These are phyloP conservation scores for Neonectria sp. DNA, from an alignment of 2,329 filamentous ascomycete species.

Conservation along the genomic window DNA sequence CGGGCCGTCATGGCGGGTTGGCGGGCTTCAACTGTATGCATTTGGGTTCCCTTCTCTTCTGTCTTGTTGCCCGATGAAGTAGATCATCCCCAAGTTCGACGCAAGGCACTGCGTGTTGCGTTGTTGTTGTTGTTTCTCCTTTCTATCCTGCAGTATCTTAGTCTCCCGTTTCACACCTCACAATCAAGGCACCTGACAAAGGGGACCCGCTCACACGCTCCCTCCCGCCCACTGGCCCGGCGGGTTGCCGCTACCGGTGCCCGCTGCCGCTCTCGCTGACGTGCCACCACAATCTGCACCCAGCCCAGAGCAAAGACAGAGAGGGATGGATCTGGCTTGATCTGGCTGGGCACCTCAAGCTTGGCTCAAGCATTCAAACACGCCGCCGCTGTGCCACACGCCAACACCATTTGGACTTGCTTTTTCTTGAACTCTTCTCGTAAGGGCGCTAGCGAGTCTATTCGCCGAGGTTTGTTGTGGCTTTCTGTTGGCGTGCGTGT, in stretches of 20 bases:
- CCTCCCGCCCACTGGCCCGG: constrained; percentile 27
- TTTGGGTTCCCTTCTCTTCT: background rate
- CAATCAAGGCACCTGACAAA: constrained; percentile 20
- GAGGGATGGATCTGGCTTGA: constrained; percentile 29
- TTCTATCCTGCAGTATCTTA: background rate
- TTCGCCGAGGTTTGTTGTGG: constrained; percentile 22
- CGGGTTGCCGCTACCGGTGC: constrained; percentile 28
- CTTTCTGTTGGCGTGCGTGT: constrained; percentile 19
- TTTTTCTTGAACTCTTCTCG: constrained; percentile 19
- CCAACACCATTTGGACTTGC: constrained; percentile 20
- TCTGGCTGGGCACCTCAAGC: constrained; percentile 26
- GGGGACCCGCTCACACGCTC: constrained; percentile 29
- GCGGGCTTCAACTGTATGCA: too few species aligned
- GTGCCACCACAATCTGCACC: constrained; percentile 30
- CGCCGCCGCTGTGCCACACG: constrained; percentile 21
- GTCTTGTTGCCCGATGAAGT: background rate
- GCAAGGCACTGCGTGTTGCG: background rate
- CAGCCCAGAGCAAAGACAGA: constrained; percentile 13
- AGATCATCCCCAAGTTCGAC: background rate
- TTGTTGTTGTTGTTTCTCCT: background rate
- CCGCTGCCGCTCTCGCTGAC: constrained; percentile 37
- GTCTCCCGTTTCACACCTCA: background rate
- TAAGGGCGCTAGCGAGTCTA: constrained; percentile 13
- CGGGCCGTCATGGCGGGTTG: background rate
- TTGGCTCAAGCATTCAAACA: constrained; percentile 17